Percentiles rank a stretch among this genome's conserved stretches.
Evolutionary conservation across 2,329 filamentous ascomycete species (phyloP).

Genomic region (Verticillium isaacii): DNA sequence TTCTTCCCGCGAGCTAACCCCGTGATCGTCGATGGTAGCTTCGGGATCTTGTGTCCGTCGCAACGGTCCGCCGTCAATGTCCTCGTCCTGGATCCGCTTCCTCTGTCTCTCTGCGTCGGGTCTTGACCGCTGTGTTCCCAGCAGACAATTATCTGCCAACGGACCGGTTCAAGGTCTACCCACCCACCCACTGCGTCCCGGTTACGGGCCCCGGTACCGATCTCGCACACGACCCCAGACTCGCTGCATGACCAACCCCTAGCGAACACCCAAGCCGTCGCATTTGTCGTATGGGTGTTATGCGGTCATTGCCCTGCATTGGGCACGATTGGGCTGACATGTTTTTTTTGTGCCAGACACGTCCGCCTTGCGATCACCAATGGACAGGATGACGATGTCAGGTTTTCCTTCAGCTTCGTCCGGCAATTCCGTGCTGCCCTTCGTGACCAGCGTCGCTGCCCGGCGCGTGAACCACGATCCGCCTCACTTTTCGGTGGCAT

Average conservation of each 20-base stretch:
- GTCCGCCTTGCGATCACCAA: not conserved
- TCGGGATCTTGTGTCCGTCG: not conserved
- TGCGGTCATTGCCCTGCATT: not conserved
- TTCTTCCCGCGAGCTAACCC: not conserved
- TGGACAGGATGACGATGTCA: not conserved
- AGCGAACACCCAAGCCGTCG: not conserved
- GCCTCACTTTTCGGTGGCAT: not conserved
- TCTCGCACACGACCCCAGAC: conserved; percentile 1
- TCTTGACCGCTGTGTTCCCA: not conserved
- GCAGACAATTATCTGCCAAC: not conserved
- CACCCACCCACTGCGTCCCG: not conserved
- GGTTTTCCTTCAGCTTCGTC: not conserved
- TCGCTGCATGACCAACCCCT: not conserved
- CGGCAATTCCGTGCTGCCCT: not conserved
- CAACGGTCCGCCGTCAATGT: not conserved
- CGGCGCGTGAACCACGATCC: not conserved
- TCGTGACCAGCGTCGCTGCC: not conserved
- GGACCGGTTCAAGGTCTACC: not conserved
- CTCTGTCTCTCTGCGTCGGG: not conserved
- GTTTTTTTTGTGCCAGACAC: not conserved
- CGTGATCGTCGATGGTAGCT: not conserved
- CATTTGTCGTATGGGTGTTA: not conserved
- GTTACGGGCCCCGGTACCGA: not conserved
- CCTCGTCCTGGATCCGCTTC: not conserved
- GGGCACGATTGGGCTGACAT: not conserved